A percentile compares a stretch with the other conserved stretches of the same genome.
These are phyloP conservation scores for Globisporangium sylvaticum DNA, from an alignment of 352 stramenopile genomes.

Conservation along the genomic window DNA sequence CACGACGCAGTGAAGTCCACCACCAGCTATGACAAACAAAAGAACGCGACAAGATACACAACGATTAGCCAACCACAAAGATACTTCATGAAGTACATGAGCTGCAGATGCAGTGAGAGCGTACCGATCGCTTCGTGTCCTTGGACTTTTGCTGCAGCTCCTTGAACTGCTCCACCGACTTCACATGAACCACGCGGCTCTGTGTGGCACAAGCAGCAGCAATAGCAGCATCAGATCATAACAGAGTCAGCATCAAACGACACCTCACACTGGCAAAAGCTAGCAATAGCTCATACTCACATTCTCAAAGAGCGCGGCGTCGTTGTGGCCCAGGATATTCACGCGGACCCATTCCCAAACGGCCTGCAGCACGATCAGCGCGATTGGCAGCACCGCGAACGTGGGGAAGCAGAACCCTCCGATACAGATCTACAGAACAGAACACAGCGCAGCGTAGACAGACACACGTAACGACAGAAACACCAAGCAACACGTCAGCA, in stretches of 20 bases:
- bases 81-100: neutral
- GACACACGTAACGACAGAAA: neutral
- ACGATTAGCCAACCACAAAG: neutral
- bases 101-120: neutral
- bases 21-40: constrained; percentile 34
- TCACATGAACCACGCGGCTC: constrained; percentile 71
- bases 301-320: constrained; percentile 46
- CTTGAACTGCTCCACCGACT: constrained; percentile 64
- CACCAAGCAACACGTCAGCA: neutral
- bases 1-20: constrained; percentile 89
- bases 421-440: constrained; percentile 65
- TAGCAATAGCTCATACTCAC: constrained; percentile 15
- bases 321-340: constrained; percentile 52
- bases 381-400: constrained; percentile 72
- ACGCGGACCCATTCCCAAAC: constrained; percentile 70
- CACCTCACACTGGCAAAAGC: neutral
- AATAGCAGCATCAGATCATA: neutral
- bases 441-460: neutral
- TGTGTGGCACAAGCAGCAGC: constrained; percentile 10
- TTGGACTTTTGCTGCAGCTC: constrained; percentile 69
- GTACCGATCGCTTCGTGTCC: constrained; percentile 58
- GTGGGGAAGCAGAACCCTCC: constrained; percentile 72
- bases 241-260: neutral
- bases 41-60: neutral
- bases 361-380: constrained; percentile 62